phyloP scores from a whole-genome alignment of 2,329 filamentous ascomycete genomes.

The Cercospora citrullina region DNA sequence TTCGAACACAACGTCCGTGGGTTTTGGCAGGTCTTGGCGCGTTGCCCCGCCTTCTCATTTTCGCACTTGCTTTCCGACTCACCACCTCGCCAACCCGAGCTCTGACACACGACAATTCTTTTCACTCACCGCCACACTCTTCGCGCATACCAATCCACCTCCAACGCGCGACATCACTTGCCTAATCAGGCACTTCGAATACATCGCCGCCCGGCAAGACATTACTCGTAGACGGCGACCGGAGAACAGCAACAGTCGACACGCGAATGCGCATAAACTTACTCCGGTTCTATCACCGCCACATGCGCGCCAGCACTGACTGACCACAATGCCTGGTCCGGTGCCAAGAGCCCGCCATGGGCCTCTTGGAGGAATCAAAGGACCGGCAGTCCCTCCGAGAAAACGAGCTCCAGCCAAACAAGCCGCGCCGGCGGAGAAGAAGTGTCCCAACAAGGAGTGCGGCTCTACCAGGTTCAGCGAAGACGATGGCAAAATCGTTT shows the following conservation, averaged over 20 bases:
- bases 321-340: constrained; percentile 10
- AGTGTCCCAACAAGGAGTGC: constrained; percentile 22
- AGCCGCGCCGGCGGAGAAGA: constrained; percentile 10
- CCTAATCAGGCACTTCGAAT: neutral
- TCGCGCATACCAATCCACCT: neutral
- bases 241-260: neutral
- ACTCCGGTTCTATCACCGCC: neutral
- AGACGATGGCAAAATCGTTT: constrained; percentile 55
- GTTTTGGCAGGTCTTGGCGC: neutral
- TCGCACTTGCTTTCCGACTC: neutral
- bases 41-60: neutral
- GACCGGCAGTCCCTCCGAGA: neutral
- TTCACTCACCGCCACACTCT: neutral
- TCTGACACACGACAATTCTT: constrained; percentile 4
- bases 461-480: constrained; percentile 31
- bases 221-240: neutral
- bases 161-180: neutral
- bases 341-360: constrained; percentile 11
- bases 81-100: neutral
- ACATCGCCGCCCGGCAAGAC: neutral
- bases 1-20: neutral
- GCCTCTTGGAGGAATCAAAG: constrained; percentile 16
- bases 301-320: constrained; percentile 1
- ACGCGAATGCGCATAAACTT: neutral
- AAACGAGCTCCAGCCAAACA: constrained; percentile 16